A percentile compares a stretch with the other conserved stretches of the same genome.
Conservation (phyloP, 1,139 yeast genomes). For the Saccharomyces pastorianus region DNA sequence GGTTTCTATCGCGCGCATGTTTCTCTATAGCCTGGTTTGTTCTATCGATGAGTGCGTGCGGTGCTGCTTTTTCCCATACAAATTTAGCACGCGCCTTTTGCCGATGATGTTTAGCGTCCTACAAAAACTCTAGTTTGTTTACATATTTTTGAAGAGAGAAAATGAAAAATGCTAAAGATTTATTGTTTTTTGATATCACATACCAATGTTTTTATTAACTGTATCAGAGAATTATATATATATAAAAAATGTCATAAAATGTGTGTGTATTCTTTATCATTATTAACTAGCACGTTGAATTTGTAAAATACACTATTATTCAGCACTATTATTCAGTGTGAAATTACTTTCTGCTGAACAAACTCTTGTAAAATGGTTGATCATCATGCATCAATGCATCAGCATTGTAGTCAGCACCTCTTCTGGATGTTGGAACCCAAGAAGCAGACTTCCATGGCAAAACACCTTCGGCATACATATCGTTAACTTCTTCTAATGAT, state of each 20-base stretch:
- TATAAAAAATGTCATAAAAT: not conserved
- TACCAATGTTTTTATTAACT: constrained; percentile 1
- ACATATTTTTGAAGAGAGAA: no score
- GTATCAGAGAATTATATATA: constrained; percentile 1
- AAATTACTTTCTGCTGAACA: not conserved
- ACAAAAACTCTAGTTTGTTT: no score
- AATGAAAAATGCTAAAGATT: not conserved
- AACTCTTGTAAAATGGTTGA: constrained; percentile 5
- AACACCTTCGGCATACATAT: constrained; percentile 39
- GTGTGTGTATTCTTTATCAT: not conserved
- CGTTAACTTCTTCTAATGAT: constrained; percentile 63
- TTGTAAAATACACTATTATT: not conserved
- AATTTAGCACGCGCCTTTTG: not conserved
- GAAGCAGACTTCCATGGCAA: constrained; percentile 39
- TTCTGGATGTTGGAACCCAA: constrained; percentile 27
- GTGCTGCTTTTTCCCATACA: no score
- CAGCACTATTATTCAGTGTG: not conserved
- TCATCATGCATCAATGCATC: constrained; percentile 13
- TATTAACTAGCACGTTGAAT: not conserved
- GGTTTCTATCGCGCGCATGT: no score
- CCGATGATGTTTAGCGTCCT: not conserved
- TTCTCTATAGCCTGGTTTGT: no score
- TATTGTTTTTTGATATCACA: not conserved
- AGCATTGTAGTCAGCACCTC: constrained; percentile 24
- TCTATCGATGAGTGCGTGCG: no score